Conservation (phyloP, 2,329 filamentous ascomycete genomes). For the Sporothrix euskadiensis region DNA sequence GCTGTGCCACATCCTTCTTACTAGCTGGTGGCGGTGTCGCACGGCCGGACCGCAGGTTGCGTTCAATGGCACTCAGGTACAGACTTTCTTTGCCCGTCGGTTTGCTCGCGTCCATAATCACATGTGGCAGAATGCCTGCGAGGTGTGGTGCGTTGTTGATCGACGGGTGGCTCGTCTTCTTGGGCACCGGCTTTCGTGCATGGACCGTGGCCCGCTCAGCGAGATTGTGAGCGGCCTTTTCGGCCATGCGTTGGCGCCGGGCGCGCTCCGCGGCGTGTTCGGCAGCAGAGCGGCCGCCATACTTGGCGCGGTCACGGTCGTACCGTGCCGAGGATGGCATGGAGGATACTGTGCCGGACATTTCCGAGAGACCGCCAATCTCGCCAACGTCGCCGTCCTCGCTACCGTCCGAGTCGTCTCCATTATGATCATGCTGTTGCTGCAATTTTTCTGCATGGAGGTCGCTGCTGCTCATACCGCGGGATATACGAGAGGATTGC, state of each 20-base stretch:
- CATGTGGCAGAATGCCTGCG: slow-evolving; percentile 59
- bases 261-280: slow-evolving; percentile 62
- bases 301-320: background rate
- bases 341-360: slow-evolving; percentile 27
- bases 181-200: slow-evolving; percentile 52
- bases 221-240: slow-evolving; percentile 55
- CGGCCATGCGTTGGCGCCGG: slow-evolving; percentile 60
- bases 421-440: background rate
- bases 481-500: background rate
- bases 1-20: slow-evolving; percentile 28
- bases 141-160: slow-evolving; percentile 59
- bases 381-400: slow-evolving; percentile 19
- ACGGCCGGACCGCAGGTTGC: slow-evolving; percentile 45
- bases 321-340: slow-evolving; percentile 24
- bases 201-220: slow-evolving; percentile 59
- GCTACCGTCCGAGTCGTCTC: slow-evolving; percentile 31
- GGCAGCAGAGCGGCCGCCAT: slow-evolving; percentile 38
- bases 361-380: slow-evolving; percentile 6
- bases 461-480: background rate
- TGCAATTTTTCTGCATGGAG: background rate
- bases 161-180: slow-evolving; percentile 56
- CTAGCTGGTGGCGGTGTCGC: slow-evolving; percentile 26
- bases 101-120: slow-evolving; percentile 76
- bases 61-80: slow-evolving; percentile 63
- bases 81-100: slow-evolving; percentile 76